Evolutionary conservation across 2,329 filamentous ascomycete genomes (phyloP), one percentile per base, ranked within the genome.

Genomic region (Penicillium sp.): DNA sequence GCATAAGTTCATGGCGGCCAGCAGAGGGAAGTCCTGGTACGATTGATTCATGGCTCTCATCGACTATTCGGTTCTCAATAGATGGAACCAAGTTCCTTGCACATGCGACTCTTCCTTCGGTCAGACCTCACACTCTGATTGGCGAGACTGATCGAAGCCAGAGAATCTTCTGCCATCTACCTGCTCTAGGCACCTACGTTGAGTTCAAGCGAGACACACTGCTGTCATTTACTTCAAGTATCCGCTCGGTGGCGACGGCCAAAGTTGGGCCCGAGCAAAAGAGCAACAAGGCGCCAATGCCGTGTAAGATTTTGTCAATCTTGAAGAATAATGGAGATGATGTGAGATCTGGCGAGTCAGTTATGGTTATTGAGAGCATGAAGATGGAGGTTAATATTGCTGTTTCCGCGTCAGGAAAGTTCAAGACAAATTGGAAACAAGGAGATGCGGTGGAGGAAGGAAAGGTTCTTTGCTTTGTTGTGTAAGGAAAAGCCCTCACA

Each of bases 351-450:
- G 74, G 73, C 0, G 71, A 74, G 4, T 60, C 59, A 1, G 70
- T 72, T 2, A 70, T 74, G 67, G 67, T 74, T 0, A 66, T 73
- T 50, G 73, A 79, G 66, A 78, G 76, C 47, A 80, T 79, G 77
- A 80, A 75, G 65, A 76, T 74, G 73, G 74, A 75, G 58, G 70
- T 74, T 31, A 74, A 62, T 21, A 72, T 76, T 31, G 55, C 62
- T 13, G 67, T 65, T 5, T 54, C 65, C 2, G 62, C 54, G 3
- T 61, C 57, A 3, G 72, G 72, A 13, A 67, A 60, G 48, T 72
- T 75, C 43, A 54, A 63, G 16, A 68, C 63, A 1, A 57, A 50
- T 2, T 66, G 67, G 59, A 70, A 67, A 55, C 56, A 64, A 16
- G 71, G 71, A 1, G 69, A 71, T 60, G 69, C 71, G 1, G 71